Base-by-base conservation (phyloP, 805 yeast genomes). In the Saccharomycopsis fodiens region DNA sequence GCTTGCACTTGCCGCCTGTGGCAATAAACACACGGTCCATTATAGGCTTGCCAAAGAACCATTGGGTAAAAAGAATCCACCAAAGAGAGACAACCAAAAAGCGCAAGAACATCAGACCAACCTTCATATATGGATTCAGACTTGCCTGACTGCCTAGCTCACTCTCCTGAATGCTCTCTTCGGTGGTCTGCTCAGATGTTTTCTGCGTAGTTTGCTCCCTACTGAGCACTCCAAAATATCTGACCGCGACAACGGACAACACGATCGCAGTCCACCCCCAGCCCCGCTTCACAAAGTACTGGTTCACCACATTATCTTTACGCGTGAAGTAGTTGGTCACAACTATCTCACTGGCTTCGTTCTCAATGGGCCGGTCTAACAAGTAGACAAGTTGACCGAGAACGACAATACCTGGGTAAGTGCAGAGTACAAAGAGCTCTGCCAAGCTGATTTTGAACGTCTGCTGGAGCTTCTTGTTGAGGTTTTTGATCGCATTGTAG, bases 21-120 rank as follows among this genome's bases (percentile, higher is more conserved):
- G 64, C 62, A 1, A 82, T 52, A 56, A 91, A 91, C 1, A 91
- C 69, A 35, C 80, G 66, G 63, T 91, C 98, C 96, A 93, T 91
- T 2, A 91, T 59, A 0, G 97, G 96, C 48, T 74, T 64, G 1
- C 93, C 95, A 59, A 80, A 78, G 58, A 74, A 78, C 93, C 88
- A 86, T 61, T 88, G 97, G 3, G 96, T 81, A 61, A 85, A 89
- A 13, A 85, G 54, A 19, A 73, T 57, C 97, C 97, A 93, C 85
- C 95, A 85, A 0, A 66, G 15, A 0, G 96, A 84, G 16, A 80
- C 74, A 3, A 74, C 47, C 0, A 55, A 54, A 57, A 76, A 86
- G 30, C 84, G 60, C 17, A 64, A 47, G 1, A 65, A 27, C 2
- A 68, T 66, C 12, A 48, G 5, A 12, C 3, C n/a, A 21, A 46